These are phyloP conservation scores for Ophiostoma pallidulum DNA, from an alignment of 2,329 filamentous ascomycete species.

Conservation along the genomic window DNA sequence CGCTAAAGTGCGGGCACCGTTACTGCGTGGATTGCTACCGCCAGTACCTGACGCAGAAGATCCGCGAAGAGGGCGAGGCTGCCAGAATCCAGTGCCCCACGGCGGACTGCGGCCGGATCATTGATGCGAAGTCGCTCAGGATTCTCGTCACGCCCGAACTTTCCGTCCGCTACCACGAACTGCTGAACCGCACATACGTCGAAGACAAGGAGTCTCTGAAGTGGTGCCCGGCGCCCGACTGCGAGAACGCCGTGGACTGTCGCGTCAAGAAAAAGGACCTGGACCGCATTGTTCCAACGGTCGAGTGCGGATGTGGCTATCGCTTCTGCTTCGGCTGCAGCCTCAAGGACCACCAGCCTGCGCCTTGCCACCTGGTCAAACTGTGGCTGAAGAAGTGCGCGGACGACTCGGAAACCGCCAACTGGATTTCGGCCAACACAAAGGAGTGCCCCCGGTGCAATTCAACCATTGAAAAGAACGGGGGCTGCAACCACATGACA, in stretches of 20 bases:
- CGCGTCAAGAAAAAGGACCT: slow-evolving; percentile 80
- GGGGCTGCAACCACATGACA: slow-evolving; percentile 96
- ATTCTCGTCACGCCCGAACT: slow-evolving; percentile 56
- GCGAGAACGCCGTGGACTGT: slow-evolving; percentile 86
- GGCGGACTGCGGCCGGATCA: slow-evolving; percentile 77
- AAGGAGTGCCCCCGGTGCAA: slow-evolving; percentile 96
- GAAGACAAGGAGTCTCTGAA: slow-evolving; percentile 93
- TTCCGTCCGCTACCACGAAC: slow-evolving; percentile 61
- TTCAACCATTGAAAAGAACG: slow-evolving; percentile 98
- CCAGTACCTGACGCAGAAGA: slow-evolving; percentile 87
- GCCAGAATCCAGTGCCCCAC: slow-evolving; percentile 89
- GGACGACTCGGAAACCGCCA: slow-evolving; percentile 95
- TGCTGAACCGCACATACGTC: slow-evolving; percentile 89
- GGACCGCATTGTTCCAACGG: slow-evolving; percentile 76
- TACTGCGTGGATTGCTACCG: slow-evolving; percentile 90
- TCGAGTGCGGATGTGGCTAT: slow-evolving; percentile 74
- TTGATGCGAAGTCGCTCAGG: slow-evolving; percentile 81
- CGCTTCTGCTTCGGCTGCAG: slow-evolving; percentile 95
- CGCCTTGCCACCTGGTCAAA: slow-evolving; percentile 84
- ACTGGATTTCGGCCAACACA: slow-evolving; percentile 98
- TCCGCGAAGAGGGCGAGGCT: slow-evolving; percentile 89
- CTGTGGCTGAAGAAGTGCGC: slow-evolving; percentile 97
- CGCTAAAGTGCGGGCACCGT: slow-evolving; percentile 88
- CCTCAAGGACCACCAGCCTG: slow-evolving; percentile 81
- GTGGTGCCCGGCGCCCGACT: slow-evolving; percentile 98